Evolutionary conservation across 192 early-diverging fungal genomes (phyloP), one percentile per base, ranked within the genome.

Genomic region (Backusella circina): DNA sequence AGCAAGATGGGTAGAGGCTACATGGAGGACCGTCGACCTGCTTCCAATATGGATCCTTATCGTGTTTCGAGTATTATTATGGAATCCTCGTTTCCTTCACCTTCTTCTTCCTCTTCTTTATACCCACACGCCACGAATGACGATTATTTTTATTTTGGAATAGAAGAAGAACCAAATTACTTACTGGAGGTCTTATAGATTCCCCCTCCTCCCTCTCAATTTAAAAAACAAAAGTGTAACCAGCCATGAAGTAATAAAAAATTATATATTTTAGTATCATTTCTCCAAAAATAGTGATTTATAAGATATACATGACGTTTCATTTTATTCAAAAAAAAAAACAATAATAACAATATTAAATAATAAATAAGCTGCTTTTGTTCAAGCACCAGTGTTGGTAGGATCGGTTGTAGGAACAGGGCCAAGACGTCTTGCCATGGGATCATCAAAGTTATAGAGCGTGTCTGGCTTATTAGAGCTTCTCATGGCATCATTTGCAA

Each of bases 41-140:
- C 87, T 15, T 86, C 85, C 50, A 88, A 88, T 78, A 86, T 88
- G 61, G 84, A 88, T 74, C 86, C 87, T 31, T 88, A 88, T 44
- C 82, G 75, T 39, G 87, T 88, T 12, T 84, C 87, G 18, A 70
- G 73, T 64, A 84, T 88, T 54, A 75, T 88, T 61, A 83, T 86
- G 65, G 78, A 86, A 71, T 83, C 87, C 26, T 80, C 86, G 13
- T 61, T 73, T 1, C 54, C 51, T 2, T 5, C 39, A 0, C 39
- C 39, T 41, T 3, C 44, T 1, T 6, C 44, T n/a, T 47, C 39
- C 15, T 3, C 44, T 1, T 6, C 44, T n/a, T 47, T 47, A 47
- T 47, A 47, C 44, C 44, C 44, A 47, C 16, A 10, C 23, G 15
- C 10, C 41, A 9, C 15, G 15, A 44, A 12, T 15, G 23, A 61